Base-by-base conservation (phyloP, 2,329 filamentous ascomycete genomes). In the Elsinoe ampelina region DNA sequence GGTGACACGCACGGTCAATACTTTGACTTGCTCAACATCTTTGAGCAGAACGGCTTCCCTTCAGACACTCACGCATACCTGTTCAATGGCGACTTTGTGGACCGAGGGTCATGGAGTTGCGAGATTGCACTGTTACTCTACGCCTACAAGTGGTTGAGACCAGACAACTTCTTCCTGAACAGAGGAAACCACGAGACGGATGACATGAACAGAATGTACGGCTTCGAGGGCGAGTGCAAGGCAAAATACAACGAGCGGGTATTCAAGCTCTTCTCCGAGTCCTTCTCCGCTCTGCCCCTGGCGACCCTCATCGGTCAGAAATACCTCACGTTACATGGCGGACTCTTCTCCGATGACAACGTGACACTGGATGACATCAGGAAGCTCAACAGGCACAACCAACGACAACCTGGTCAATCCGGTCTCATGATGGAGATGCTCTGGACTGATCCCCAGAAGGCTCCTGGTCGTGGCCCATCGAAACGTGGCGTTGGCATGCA, bases 341-440 rank as follows among this genome's bases (percentile, higher is more conserved):
- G 93, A 63, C 80, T 97, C 47, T 96, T 97, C 79, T 97, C 92
- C 1, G 87, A 97, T 68, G 93, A 98, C 73, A 93, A 88, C 63
- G 80, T 92, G 61, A 91, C 88, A 0, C 76, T 98, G 54, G 89
- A 97, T 63, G 92, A 98, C 68, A 95, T 98, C 63, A 83, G 93
- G 63, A 95, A 95, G 74, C 77, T 97, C 58, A 85, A 97, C 73
- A 80, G 92, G 62, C 91, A 96, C 74, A 84, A 82, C 70, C 93
- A 97, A 73, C 81, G 89, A 60, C 92, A 97, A 67, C 92, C 93
- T 2, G 93, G 93, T 32, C 93, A 98, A 71, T 76, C 87, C 50
- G 93, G 93, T 12, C 75, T 98, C 65, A 98, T 98, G 93, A 98
- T 98, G 93, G 93, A 98, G 74, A 98, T 98, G 93, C 81, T 98